phyloP scores from a whole-genome alignment of 1,139 yeast species.

The Dujonia santamariae region DNA sequence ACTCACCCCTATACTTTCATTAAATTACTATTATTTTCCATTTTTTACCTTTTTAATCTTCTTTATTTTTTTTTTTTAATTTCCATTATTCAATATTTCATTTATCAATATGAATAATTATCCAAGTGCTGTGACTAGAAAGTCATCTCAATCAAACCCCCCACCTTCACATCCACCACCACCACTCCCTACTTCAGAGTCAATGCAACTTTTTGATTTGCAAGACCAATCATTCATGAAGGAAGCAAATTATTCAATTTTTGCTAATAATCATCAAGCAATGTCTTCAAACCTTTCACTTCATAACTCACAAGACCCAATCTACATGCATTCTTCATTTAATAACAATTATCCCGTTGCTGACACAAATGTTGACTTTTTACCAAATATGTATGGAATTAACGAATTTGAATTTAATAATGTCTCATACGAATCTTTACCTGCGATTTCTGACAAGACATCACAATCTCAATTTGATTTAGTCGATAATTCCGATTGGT shows the following conservation, averaged over 20 bases:
- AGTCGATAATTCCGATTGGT: slow-evolving; percentile 8
- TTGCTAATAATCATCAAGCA: slow-evolving; percentile 24
- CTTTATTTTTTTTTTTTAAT: background rate
- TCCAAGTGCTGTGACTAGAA: background rate
- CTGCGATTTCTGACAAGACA: slow-evolving; percentile 5
- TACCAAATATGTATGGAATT: slow-evolving; percentile 7
- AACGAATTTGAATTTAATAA: slow-evolving; percentile 8
- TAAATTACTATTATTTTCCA: background rate
- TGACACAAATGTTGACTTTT: slow-evolving; percentile 5
- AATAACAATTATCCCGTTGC: background rate
- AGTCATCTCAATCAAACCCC: no score
- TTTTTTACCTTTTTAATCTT: background rate
- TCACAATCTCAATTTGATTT: slow-evolving; percentile 6
- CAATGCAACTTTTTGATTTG: slow-evolving; percentile 1
- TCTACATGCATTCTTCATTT: background rate
- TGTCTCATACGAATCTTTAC: slow-evolving; percentile 8
- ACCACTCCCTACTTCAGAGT: no score
- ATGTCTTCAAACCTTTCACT: slow-evolving; percentile 14
- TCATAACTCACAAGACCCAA: slow-evolving; percentile 4
- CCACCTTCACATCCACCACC: slow-evolving; percentile 1
- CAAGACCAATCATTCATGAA: slow-evolving; percentile 8
- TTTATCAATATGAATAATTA: slow-evolving; percentile 1
- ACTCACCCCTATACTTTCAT: background rate
- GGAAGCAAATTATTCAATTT: slow-evolving; percentile 18
- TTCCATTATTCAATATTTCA: background rate